Evolutionary conservation across 2,329 filamentous ascomycete genomes (phyloP).

Genomic region (Paracorniculantispora psalliotae): DNA sequence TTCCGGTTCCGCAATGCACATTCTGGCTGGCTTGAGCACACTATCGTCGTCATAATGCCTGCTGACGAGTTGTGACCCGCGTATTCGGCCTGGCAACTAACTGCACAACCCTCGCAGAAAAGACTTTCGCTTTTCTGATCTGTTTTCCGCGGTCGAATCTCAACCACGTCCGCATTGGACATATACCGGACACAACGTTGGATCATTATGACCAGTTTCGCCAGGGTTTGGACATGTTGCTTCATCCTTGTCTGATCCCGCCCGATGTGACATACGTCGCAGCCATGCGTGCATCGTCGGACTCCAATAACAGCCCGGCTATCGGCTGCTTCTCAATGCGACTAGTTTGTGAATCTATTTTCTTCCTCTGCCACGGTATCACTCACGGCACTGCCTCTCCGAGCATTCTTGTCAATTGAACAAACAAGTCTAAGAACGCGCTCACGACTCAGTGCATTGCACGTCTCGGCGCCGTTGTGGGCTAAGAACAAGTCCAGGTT

Average conservation of each 20-base stretch:
- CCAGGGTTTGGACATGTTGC: neutral
- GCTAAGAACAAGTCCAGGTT: neutral
- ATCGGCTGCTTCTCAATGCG: slow-evolving; percentile 1
- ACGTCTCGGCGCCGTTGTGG: neutral
- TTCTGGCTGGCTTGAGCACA: neutral
- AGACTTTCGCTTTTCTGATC: neutral
- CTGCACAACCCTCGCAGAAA: neutral
- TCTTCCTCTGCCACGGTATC: neutral
- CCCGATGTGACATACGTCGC: slow-evolving; percentile 10
- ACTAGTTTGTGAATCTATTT: neutral
- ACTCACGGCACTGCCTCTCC: neutral
- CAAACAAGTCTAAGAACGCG: no score
- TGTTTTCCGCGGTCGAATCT: neutral
- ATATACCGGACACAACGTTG: neutral
- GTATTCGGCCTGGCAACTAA: neutral
- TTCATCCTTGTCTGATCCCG: neutral
- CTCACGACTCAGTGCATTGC: neutral
- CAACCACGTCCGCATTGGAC: neutral
- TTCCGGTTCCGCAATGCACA: neutral
- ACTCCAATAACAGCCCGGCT: neutral
- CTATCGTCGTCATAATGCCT: neutral
- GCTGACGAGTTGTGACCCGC: neutral
- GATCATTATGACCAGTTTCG: neutral
- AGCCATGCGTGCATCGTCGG: neutral
- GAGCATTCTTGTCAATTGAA: no score